Base-by-base conservation (phyloP, 2,329 filamentous ascomycete species). In the Apiospora marii region DNA sequence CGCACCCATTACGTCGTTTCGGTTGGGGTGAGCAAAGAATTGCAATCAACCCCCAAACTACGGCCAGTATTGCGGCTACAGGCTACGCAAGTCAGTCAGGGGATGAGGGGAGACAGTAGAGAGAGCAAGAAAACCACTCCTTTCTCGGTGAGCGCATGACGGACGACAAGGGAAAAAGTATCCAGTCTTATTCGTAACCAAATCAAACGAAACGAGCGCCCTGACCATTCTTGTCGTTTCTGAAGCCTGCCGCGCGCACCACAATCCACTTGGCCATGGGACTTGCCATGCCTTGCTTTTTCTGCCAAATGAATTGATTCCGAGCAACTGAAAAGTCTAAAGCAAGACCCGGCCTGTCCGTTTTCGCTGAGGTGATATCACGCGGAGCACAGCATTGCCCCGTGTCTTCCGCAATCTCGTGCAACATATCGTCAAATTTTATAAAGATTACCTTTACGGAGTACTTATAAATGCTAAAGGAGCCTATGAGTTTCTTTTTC, bases 151-250 rank as follows among this genome's bases (percentile, higher is more conserved):
- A 64, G n/a, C 30, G 12, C 53, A 61, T 64, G 58, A 64, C 58
- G 10, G 58, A 37, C 22, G 19, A 64, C 8, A 34, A 34, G 16
- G 14, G 19, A 61, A 61, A 7, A 64, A n/a, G 30, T 64, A 64
- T 64, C 58, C 58, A 64, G 34, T 64, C 58, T 64, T 64, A 64
- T 64, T 64, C 58, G 58, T 64, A 64, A 64, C 58, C 30, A 19
- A 64, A 64, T 64, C n/a, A 64, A 64, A 64, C 58, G 58, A 41
- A 64, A 64, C 58, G 10, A n/a, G 34, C 58, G 34, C 58, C 58
- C 58, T 41, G 58, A 41, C 58, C 58, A 64, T 41, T 64, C 41
- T 19, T 14, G 34, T 41, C 30, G 53, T 41, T n/a, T 41, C 58
- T 64, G 58, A 64, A 64, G 58, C 58, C 58, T 41, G 53, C 22